Evolutionary conservation across 352 stramenopile genomes (phyloP).

Genomic region (Phytophthora agathidicida): DNA sequence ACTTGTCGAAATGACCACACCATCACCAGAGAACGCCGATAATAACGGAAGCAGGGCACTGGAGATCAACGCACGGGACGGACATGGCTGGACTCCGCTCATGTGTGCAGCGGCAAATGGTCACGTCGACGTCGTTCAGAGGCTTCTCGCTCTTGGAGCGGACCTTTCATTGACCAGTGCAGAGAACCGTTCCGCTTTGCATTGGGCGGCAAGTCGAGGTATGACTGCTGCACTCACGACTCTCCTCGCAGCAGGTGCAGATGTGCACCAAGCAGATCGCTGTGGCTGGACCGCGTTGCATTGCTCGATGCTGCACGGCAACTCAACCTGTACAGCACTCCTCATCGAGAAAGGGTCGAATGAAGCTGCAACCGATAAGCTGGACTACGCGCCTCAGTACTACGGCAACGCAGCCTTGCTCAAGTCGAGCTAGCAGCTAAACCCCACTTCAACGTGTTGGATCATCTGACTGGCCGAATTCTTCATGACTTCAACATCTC

Average conservation of each 20-base stretch:
- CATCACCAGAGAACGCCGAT: neutral
- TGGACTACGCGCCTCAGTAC: slow-evolving; percentile 38
- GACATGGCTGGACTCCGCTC: slow-evolving; percentile 58
- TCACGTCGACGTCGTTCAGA: slow-evolving; percentile 46
- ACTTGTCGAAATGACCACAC: slow-evolving; percentile 35
- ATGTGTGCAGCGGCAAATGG: slow-evolving; percentile 66
- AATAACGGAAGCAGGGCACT: slow-evolving; percentile 14
- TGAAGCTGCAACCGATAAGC: slow-evolving; percentile 35
- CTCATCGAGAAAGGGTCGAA: slow-evolving; percentile 50
- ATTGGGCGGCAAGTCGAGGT: slow-evolving; percentile 64
- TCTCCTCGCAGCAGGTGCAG: slow-evolving; percentile 42
- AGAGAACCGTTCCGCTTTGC: slow-evolving; percentile 63
- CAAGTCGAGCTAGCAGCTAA: neutral
- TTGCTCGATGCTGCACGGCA: slow-evolving; percentile 62
- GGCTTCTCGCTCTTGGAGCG: slow-evolving; percentile 46
- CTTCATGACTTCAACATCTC: slow-evolving; percentile 5
- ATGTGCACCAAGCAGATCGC: slow-evolving; percentile 41
- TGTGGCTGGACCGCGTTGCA: slow-evolving; percentile 69
- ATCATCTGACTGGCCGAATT: neutral
- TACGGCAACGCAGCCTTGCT: slow-evolving; percentile 17
- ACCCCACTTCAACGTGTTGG: slow-evolving; percentile 5
- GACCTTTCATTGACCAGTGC: slow-evolving; percentile 38
- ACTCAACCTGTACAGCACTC: slow-evolving; percentile 27
- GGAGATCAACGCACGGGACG: slow-evolving; percentile 52
- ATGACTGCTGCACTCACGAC: slow-evolving; percentile 40